Base-by-base conservation (phyloP, 1,139 yeast species). In the Yamadazyma diospyri region DNA sequence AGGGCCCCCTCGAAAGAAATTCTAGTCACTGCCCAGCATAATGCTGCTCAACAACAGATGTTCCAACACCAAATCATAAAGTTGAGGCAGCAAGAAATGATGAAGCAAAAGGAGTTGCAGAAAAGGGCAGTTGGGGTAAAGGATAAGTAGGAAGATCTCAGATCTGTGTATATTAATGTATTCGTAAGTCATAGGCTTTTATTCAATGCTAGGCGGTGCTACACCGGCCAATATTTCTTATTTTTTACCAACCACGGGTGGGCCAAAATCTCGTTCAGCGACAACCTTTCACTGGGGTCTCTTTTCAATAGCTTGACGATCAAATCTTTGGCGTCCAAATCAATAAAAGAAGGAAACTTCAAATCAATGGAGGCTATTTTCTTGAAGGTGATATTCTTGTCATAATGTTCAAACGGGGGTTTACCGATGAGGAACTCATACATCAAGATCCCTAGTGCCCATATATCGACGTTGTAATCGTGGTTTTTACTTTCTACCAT, bases 361-460 rank as follows among this genome's bases (percentile, higher is more conserved):
- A 87, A 63, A 51, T 86, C 96, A 3, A 86, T 87, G 40, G 70
- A 75, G 11, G 82, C 80, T 27, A 92, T 92, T 40, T 94, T 67
- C 48, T 78, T 77, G 51, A 84, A 86, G 0, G 97, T 92, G 16
- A 82, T 76, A 41, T 75, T 76, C 37, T 81, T 76, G 36, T 78
- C 81, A 18, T 72, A 72, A 48, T 84, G 94, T 53, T 89, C 97
- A 56, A 92, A 92, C 0, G 98, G 92, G 1, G 98, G 97, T 31
- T 72, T 72, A 0, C 97, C 98, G 2, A 84, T 92, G 3, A 92
- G 61, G 36, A 92, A 73, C 54, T 92, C 98, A 51, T 83, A 92
- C 40, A 89, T 74, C 27, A 92, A 59, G 2, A 92, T 79, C 0
- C 98, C 98, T 36, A 92, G 63, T 0, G 97, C 87, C 98, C 98